Evolutionary conservation across 202 grass and related monocot species (phyloP).

Genomic region (Setaria italica): DNA sequence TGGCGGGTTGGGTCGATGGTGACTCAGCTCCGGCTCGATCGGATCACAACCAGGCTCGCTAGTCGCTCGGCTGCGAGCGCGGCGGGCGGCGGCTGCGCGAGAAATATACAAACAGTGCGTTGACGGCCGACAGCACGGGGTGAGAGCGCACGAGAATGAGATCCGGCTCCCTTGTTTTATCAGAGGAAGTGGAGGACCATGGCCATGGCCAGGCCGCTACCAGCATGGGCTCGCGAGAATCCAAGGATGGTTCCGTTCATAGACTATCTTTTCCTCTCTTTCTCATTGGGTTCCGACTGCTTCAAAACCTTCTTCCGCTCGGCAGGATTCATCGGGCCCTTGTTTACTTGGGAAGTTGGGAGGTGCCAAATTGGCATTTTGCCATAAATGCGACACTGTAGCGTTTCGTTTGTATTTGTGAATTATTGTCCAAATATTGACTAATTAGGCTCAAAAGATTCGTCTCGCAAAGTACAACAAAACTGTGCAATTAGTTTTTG

Average conservation of each 20-base stretch:
- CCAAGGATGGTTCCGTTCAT: neutral
- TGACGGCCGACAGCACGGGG: slow-evolving; percentile 45
- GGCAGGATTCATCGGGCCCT: neutral
- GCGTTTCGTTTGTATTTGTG: too few relatives aligned
- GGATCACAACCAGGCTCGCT: neutral
- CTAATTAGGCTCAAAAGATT: too few relatives aligned
- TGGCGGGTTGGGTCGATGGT: neutral
- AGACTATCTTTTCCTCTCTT: neutral
- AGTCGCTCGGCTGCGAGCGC: neutral
- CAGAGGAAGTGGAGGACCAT: slow-evolving; percentile 10
- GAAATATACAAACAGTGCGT: slow-evolving; percentile 14
- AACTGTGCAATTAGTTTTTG: too few relatives aligned
- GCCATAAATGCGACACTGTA: too few relatives aligned
- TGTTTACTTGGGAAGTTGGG: neutral
- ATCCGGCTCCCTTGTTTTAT: neutral
- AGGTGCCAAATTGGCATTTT: too few relatives aligned
- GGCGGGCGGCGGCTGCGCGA: neutral
- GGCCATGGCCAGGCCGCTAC: neutral
- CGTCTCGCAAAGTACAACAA: too few relatives aligned
- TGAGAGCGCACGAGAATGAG: slow-evolving; percentile 26
- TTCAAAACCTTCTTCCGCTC: neutral
- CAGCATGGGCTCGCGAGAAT: neutral
- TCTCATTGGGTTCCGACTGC: neutral
- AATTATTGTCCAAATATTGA: too few relatives aligned
- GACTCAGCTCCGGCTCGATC: slow-evolving; percentile 41